These are phyloP conservation scores for Nadsonia starkeyi-henricii DNA, from an alignment of 1,139 yeast genomes.

Conservation along the genomic window DNA sequence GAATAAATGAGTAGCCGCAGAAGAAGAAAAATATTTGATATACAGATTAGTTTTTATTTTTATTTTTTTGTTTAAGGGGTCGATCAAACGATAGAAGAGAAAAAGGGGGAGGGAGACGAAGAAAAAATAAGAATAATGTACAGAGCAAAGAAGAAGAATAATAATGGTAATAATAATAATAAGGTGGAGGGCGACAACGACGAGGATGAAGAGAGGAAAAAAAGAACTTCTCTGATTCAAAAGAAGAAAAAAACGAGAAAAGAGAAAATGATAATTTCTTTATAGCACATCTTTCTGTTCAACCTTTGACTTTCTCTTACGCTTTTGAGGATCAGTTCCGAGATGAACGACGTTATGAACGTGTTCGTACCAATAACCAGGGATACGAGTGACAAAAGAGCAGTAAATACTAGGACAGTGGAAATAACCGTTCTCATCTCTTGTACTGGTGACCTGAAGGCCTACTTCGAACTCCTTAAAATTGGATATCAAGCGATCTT, in stretches of 20 bases:
- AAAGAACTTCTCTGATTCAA: no score
- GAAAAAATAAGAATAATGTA: not conserved
- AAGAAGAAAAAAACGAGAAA: no score
- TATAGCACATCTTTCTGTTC: not conserved
- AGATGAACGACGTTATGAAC: slow-evolving; percentile 16
- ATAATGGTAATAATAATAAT: no score
- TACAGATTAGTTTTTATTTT: no score
- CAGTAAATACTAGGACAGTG: slow-evolving; percentile 16
- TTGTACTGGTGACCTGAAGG: slow-evolving; percentile 11
- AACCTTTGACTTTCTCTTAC: slow-evolving; percentile 10
- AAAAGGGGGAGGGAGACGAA: not conserved
- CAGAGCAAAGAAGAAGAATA: not conserved
- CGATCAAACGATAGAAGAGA: not conserved
- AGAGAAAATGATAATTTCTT: no score
- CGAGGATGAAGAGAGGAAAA: no score
- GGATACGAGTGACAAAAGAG: slow-evolving; percentile 17
- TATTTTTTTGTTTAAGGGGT: not conserved
- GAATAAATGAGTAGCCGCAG: no score
- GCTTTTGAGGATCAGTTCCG: slow-evolving; percentile 18
- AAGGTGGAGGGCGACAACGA: no score
- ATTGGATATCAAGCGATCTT: slow-evolving; percentile 6
- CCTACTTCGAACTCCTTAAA: slow-evolving; percentile 14
- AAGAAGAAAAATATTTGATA: no score
- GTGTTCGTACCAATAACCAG: slow-evolving; percentile 19
- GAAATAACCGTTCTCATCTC: slow-evolving; percentile 16